These are phyloP conservation scores for Eutypa lata DNA, from an alignment of 2,329 filamentous ascomycete genomes.

Conservation along the genomic window DNA sequence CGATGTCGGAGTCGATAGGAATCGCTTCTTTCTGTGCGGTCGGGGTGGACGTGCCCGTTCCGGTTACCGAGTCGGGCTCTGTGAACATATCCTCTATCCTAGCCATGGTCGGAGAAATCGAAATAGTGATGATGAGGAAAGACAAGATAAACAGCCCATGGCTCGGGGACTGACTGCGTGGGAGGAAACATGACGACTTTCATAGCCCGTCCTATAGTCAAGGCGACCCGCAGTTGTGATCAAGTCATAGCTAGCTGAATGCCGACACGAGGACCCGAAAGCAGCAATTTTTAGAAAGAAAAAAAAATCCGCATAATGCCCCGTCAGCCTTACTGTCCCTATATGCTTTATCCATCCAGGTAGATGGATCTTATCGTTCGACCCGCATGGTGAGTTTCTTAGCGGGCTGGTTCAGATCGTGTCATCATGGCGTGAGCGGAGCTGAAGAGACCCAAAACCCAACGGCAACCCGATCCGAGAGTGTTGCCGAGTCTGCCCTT, in stretches of 20 bases:
- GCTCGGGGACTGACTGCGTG: background rate
- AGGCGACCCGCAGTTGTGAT: background rate
- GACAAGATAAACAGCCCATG: background rate
- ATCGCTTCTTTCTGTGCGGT: background rate
- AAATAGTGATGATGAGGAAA: background rate
- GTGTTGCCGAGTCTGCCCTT: background rate
- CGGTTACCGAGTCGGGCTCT: background rate
- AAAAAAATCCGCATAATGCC: no score
- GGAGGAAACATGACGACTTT: no score
- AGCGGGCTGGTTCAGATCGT: background rate
- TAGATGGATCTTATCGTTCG: background rate
- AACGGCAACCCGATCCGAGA: background rate
- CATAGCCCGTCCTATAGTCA: no score
- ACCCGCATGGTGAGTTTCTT: background rate
- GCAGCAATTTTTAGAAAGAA: no score
- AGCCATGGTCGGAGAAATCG: background rate
- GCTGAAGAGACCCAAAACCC: background rate
- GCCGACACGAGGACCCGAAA: background rate
- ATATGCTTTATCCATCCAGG: background rate
- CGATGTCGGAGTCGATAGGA: background rate
- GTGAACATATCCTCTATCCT: background rate
- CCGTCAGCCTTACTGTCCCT: background rate
- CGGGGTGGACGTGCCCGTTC: constrained; percentile 1
- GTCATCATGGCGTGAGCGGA: background rate
- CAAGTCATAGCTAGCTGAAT: background rate